Percentiles rank a stretch among this genome's conserved stretches.
Evolutionary conservation across 1,284 basidiomycete species (phyloP).

Genomic region (Ganoderma sinense): DNA sequence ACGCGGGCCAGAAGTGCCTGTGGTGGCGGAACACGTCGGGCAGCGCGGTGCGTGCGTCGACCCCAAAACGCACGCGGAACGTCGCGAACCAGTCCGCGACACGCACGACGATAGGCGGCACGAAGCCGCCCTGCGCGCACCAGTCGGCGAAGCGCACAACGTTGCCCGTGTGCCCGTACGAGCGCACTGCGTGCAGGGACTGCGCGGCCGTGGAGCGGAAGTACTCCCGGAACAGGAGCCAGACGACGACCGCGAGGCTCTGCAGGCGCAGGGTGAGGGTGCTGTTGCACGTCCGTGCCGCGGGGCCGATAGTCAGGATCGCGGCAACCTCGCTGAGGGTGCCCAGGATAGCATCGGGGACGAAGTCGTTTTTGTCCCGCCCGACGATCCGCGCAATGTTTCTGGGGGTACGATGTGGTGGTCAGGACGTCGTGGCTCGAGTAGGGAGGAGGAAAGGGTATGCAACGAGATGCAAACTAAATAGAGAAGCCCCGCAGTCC

Average conservation of each 20-base stretch:
- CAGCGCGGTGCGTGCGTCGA: not conserved
- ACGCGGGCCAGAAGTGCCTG: not conserved
- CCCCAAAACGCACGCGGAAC: not conserved
- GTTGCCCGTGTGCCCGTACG: not conserved
- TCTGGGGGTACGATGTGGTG: not conserved
- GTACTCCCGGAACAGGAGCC: not conserved
- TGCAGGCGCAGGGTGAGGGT: not conserved
- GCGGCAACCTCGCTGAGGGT: not conserved
- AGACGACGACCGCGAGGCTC: not conserved
- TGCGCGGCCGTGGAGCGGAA: not conserved
- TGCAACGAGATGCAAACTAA: not conserved
- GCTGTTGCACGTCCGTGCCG: not conserved
- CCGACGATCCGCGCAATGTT: not conserved
- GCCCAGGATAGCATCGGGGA: not conserved
- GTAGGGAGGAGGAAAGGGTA: not conserved
- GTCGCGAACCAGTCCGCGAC: slow-evolving; percentile 3
- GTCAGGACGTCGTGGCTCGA: not conserved
- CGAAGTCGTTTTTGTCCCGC: not conserved
- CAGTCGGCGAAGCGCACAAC: not conserved
- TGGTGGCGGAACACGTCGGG: not conserved
- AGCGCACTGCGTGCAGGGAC: not conserved
- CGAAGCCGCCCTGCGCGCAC: not conserved
- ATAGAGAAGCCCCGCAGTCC: too few relatives aligned
- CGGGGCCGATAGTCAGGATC: not conserved
- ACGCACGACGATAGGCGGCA: slow-evolving; percentile 10